These are phyloP conservation scores for Colletotrichum brevisporum DNA, from an alignment of 2,329 filamentous ascomycete species.

Conservation along the genomic window DNA sequence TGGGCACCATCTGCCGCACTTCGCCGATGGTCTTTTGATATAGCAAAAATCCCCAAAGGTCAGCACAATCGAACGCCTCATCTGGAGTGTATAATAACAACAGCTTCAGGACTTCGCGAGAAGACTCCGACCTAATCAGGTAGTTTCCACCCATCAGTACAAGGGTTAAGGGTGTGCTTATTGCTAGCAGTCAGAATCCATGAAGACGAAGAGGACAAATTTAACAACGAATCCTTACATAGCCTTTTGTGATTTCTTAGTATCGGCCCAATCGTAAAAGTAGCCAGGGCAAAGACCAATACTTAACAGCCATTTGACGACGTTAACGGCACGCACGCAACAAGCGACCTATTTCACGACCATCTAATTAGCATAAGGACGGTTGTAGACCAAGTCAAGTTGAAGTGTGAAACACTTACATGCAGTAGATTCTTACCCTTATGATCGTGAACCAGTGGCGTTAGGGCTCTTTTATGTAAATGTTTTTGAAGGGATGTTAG, in stretches of 20 bases:
- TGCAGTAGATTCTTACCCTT: fast-evolving
- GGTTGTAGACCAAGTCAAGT: fast-evolving
- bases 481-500: background rate
- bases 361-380: fast-evolving
- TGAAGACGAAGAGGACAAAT: background rate
- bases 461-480: background rate
- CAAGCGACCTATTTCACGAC: background rate
- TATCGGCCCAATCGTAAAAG: background rate
- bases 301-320: background rate
- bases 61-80: fast-evolving
- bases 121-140: background rate
- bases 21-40: background rate
- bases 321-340: background rate
- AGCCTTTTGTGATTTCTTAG: too few species aligned
- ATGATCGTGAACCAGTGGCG: background rate
- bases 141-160: background rate
- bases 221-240: background rate
- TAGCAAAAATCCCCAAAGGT: background rate
- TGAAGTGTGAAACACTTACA: background rate
- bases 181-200: background rate
- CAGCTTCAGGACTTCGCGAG: background rate
- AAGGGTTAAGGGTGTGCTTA: background rate
- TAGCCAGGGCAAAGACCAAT: background rate
- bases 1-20: background rate
- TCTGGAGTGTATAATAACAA: background rate